phyloP scores from a whole-genome alignment of 768 basidiomycete genomes.

The Sporobolomyces roseus region DNA sequence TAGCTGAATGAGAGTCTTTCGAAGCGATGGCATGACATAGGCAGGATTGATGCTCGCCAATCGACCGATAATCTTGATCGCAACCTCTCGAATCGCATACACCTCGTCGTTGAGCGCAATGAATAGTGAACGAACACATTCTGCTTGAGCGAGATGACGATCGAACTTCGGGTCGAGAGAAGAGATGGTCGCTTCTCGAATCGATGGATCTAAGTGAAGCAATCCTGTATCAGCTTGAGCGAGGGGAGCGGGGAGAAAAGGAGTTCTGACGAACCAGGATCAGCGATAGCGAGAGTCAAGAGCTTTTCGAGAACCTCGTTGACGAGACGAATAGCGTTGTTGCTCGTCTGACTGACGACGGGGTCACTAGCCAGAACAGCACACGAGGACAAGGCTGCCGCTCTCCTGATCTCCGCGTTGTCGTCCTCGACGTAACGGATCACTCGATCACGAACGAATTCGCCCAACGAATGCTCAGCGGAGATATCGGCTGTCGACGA shows the following conservation, averaged over 20 bases:
- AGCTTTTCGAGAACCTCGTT: slow-evolving; percentile 97
- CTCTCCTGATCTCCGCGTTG: slow-evolving; percentile 74
- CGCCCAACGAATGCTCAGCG: slow-evolving; percentile 83
- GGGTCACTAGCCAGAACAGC: slow-evolving; percentile 88
- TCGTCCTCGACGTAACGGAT: slow-evolving; percentile 93
- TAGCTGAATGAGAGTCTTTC: slow-evolving; percentile 91
- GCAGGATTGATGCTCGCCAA: slow-evolving; percentile 94
- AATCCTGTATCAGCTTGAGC: slow-evolving; percentile 19
- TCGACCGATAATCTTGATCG: slow-evolving; percentile 84
- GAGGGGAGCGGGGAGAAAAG: too few species aligned
- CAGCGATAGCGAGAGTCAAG: slow-evolving; percentile 68
- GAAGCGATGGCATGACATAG: slow-evolving; percentile 94
- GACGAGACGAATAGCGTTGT: slow-evolving; percentile 92
- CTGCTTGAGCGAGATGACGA: slow-evolving; percentile 92
- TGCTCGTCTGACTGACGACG: slow-evolving; percentile 91
- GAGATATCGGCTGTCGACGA: background rate
- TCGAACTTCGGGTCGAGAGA: slow-evolving; percentile 91
- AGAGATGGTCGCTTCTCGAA: slow-evolving; percentile 78
- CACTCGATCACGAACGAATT: slow-evolving; percentile 87
- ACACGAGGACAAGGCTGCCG: slow-evolving; percentile 88
- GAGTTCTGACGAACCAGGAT: slow-evolving; percentile 67
- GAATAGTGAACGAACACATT: slow-evolving; percentile 95
- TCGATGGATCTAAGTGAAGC: slow-evolving; percentile 74
- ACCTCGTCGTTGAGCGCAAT: slow-evolving; percentile 96
- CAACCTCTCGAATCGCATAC: slow-evolving; percentile 87